Evolutionary conservation across 257 asterid genomes (phyloP), one percentile per base, ranked within the genome.

Genomic region (Orobanche coerulescens): DNA sequence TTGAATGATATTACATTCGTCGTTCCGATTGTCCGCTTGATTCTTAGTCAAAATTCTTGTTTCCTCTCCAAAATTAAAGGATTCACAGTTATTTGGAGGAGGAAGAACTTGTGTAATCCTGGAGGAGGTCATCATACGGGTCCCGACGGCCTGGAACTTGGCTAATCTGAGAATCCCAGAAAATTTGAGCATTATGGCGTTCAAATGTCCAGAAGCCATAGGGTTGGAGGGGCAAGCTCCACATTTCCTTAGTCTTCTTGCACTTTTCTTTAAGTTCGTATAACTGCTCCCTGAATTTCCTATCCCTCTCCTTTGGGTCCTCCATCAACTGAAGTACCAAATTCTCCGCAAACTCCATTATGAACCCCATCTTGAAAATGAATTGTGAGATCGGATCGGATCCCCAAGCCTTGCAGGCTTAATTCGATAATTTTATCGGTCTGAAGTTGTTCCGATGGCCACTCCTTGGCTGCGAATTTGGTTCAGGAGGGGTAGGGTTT

Each of bases 151-250:
- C 96, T 2, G 58, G 78, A 66, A 79, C 96, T 69, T 89, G 90
- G 76, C 95, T 89, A 65, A 89, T 89, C 75, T 74, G 79, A 56
- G 70, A 50, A 65, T 74, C 79, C 75, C 75, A 74, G 74, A 74
- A 76, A 22, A 83, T 71, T 72, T 86, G 96, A 28, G 94, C 81
- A 57, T 89, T 89, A 64, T 84, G 94, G 39, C 87, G 84, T 25
- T 89, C 96, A 30, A 89, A 86, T 1, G 87, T 89, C 96, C 96
- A 86, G 75, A 86, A 86, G 6, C 94, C 97, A 62, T 89, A 89
- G 0, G 96, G 96, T 49, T 88, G 87, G 20, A 86, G 66, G 23
- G 96, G 95, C 53, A 82, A 64, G 58, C 69, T 61, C 85, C 87
- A 85, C 87, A 84, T 82, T 71, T 77, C 97, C 74, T 76, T 76